These are phyloP conservation scores for Eimeria necatrix DNA, from an alignment of 169 alveolate species.

Conservation along the genomic window DNA sequence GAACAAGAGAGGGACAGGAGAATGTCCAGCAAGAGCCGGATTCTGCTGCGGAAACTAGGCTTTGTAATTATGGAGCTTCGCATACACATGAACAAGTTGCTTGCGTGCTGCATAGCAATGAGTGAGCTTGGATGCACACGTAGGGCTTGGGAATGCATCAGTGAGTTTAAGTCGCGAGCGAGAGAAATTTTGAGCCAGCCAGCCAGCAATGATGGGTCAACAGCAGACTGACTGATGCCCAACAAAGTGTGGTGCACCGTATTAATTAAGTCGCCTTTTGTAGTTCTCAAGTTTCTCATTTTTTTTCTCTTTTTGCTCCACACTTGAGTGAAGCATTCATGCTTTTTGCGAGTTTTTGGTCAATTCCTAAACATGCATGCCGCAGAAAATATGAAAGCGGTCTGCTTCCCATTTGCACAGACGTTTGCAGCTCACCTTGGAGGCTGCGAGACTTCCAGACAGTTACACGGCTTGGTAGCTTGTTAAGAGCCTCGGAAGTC, in stretches of 20 bases:
- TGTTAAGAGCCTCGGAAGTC: too few relatives aligned
- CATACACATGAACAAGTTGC: constrained; percentile 15
- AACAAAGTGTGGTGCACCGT: neutral
- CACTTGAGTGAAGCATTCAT: too few relatives aligned
- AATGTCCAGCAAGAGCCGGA: neutral
- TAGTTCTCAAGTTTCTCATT: too few relatives aligned
- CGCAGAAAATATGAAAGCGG: too few relatives aligned
- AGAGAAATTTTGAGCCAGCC: neutral
- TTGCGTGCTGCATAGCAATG: constrained; percentile 39
- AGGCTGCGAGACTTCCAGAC: too few relatives aligned
- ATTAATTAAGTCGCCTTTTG: neutral
- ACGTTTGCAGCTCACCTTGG: too few relatives aligned
- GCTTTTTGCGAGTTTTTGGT: too few relatives aligned
- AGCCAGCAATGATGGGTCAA: neutral
- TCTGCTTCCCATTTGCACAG: too few relatives aligned
- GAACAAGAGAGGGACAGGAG: neutral
- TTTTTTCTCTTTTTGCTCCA: too few relatives aligned
- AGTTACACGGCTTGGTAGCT: too few relatives aligned
- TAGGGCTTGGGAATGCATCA: constrained; percentile 25
- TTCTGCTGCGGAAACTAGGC: constrained; percentile 24
- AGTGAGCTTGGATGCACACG: constrained; percentile 56
- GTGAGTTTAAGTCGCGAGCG: neutral
- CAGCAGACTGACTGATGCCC: neutral
- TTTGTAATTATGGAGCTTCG: constrained; percentile 52
- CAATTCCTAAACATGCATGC: too few relatives aligned